These are phyloP conservation scores for Colletotrichum eremochloae DNA, from an alignment of 2,329 filamentous ascomycete species.

Conservation along the genomic window DNA sequence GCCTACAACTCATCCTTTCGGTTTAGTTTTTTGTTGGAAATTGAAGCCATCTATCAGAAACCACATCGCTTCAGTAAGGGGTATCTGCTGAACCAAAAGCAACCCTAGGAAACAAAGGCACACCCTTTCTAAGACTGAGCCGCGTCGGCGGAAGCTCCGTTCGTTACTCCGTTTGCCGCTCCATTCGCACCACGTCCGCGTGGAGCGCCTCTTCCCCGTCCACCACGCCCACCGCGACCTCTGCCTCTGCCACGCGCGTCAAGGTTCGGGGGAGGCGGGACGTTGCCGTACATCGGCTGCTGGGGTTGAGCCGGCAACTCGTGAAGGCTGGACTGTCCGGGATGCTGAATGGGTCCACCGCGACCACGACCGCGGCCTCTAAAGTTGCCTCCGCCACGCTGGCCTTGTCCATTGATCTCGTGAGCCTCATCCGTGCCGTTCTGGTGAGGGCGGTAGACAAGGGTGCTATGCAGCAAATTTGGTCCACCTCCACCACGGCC, in stretches of 20 bases:
- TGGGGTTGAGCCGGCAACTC: conserved; percentile 43
- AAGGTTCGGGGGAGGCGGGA: conserved; percentile 72
- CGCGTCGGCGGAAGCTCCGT: conserved; percentile 17
- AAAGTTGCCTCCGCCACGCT: conserved; percentile 45
- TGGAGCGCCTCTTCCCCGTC: conserved; percentile 50
- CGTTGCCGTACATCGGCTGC: conserved; percentile 61
- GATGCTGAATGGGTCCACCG: conserved; percentile 34
- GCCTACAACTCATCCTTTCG: neutral
- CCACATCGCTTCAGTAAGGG: conserved; percentile 25
- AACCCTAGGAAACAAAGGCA: conserved; percentile 1
- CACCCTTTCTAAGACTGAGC: neutral
- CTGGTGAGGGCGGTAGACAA: conserved; percentile 63
- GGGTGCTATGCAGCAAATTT: conserved; percentile 63
- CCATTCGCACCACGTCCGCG: conserved; percentile 52
- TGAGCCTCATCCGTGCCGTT: conserved; percentile 48
- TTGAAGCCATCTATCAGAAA: conserved; percentile 34
- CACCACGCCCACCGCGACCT: conserved; percentile 49
- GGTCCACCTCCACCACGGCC: conserved; percentile 52
- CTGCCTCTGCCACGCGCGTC: conserved; percentile 60
- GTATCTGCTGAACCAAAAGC: conserved; percentile 27
- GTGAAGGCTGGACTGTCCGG: conserved; percentile 34
- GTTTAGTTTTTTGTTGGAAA: neutral
- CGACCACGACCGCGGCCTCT: conserved; percentile 40
- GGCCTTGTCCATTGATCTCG: conserved; percentile 47
- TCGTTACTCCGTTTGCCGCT: conserved; percentile 7